Conservation (phyloP, 2,329 filamentous ascomycete species). For the Sporothrix pseudoabietina region DNA sequence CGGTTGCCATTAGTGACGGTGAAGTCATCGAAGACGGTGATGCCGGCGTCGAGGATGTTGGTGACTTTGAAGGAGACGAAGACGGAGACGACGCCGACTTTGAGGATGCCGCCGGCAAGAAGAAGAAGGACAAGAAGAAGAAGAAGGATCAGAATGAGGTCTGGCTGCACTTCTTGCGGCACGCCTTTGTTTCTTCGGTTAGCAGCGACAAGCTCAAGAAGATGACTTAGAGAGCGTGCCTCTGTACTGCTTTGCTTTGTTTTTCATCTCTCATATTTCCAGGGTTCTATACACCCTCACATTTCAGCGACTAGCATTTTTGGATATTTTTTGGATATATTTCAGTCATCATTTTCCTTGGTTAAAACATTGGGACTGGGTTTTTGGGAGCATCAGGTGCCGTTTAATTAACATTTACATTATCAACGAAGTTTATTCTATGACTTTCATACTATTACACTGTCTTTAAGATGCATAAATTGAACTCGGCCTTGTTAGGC, state of each 20-base stretch:
- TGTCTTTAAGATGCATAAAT: too few relatives aligned
- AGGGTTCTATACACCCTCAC: not conserved
- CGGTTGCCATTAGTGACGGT: constrained; percentile 35
- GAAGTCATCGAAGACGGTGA: constrained; percentile 34
- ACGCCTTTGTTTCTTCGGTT: constrained; percentile 78
- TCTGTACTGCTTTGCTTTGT: not conserved
- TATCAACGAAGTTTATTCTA: not conserved
- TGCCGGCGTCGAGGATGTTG: constrained; percentile 33
- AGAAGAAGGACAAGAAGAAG: constrained; percentile 56
- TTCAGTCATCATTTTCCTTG: not conserved
- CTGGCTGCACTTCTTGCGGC: constrained; percentile 75
- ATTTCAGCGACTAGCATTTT: constrained; percentile 11
- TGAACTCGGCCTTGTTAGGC: too few relatives aligned
- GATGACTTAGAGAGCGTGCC: constrained; percentile 19
- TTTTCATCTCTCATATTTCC: not conserved
- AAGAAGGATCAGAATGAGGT: constrained; percentile 63
- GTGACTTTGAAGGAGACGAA: constrained; percentile 34
- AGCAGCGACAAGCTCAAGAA: constrained; percentile 65
- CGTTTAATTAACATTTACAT: not conserved
- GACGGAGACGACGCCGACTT: constrained; percentile 37
- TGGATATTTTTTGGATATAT: not conserved
- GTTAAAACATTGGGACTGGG: not conserved
- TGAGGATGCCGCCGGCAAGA: constrained; percentile 46
- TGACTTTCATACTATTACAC: not conserved
- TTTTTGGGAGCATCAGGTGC: not conserved